Evolutionary conservation across 768 basidiomycete genomes (phyloP).

Genomic region (Termitomyces sp.): DNA sequence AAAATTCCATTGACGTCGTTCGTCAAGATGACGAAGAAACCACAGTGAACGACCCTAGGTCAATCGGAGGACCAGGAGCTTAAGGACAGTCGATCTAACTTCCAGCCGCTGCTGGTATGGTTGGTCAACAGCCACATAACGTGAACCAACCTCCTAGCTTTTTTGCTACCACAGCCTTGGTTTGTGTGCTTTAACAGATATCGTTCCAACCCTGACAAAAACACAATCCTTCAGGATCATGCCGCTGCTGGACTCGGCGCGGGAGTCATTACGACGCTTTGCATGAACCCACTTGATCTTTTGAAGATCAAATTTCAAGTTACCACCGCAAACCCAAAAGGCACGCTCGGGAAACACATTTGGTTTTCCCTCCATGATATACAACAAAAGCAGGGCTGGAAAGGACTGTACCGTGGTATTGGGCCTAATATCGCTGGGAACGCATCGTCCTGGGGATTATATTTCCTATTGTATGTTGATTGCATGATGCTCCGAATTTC

Average conservation of each 20-base stretch:
- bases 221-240: conserved; percentile 64
- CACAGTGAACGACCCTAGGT: neutral
- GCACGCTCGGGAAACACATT: conserved; percentile 66
- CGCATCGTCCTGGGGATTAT: conserved; percentile 94
- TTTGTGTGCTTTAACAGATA: conserved; percentile 15
- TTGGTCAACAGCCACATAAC: conserved; percentile 7
- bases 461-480: conserved; percentile 87
- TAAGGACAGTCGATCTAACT: neutral
- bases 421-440: conserved; percentile 91
- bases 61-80: neutral
- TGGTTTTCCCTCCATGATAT: conserved; percentile 73
- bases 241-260: conserved; percentile 91
- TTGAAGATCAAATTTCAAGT: conserved; percentile 94
- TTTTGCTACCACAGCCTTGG: conserved; percentile 45
- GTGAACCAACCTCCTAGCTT: conserved; percentile 39
- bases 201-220: neutral
- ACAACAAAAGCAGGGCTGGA: conserved; percentile 68
- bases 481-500: conserved; percentile 1
- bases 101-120: conserved; percentile 28
- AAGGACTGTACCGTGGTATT: conserved; percentile 86
- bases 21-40: neutral
- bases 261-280: conserved; percentile 85
- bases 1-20: neutral
- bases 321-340: conserved; percentile 56
- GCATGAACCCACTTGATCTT: conserved; percentile 96